A percentile compares a stretch with the other conserved stretches of the same genome.
These are phyloP conservation scores for Hygrophoropsis aurantiaca DNA, from an alignment of 768 basidiomycete species.

Conservation along the genomic window DNA sequence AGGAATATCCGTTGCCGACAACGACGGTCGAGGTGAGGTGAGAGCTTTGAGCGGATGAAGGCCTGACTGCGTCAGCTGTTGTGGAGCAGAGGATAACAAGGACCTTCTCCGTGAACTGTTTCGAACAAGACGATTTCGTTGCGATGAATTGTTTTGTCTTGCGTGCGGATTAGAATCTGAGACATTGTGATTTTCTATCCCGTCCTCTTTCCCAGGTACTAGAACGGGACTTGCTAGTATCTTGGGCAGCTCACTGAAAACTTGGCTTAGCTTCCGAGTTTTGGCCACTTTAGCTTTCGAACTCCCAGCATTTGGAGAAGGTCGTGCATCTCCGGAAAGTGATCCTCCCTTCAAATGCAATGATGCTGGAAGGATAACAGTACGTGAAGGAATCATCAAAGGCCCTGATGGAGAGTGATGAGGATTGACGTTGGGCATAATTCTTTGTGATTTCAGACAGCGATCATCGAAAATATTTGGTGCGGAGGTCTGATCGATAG, in stretches of 20 bases:
- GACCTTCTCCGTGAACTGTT: conserved; percentile 1
- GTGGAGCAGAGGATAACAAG: conserved; percentile 2
- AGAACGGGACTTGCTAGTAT: background rate
- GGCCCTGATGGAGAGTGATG: too few relatives aligned
- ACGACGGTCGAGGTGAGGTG: conserved; percentile 10
- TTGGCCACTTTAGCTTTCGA: conserved; percentile 36
- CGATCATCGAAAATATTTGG: too few relatives aligned
- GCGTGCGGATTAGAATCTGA: background rate
- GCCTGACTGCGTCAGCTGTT: background rate
- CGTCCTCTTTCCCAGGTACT: background rate
- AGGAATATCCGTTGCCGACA: conserved; percentile 8
- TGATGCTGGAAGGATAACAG: conserved; percentile 14
- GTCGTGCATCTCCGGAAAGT: conserved; percentile 6
- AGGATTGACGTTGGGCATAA: too few relatives aligned
- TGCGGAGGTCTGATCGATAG: too few relatives aligned
- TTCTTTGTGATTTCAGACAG: too few relatives aligned
- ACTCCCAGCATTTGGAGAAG: conserved; percentile 31
- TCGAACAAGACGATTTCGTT: conserved; percentile 1
- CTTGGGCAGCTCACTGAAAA: conserved; percentile 38
- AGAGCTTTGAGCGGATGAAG: conserved; percentile 1
- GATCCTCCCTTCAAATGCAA: conserved; percentile 9
- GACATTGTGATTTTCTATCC: too few relatives aligned
- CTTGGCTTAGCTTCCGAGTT: conserved; percentile 42
- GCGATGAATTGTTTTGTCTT: background rate
- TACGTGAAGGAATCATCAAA: too few relatives aligned